Evolutionary conservation across 306 rosid species (phyloP).

Genomic region (Sechiopsis laciniata): DNA sequence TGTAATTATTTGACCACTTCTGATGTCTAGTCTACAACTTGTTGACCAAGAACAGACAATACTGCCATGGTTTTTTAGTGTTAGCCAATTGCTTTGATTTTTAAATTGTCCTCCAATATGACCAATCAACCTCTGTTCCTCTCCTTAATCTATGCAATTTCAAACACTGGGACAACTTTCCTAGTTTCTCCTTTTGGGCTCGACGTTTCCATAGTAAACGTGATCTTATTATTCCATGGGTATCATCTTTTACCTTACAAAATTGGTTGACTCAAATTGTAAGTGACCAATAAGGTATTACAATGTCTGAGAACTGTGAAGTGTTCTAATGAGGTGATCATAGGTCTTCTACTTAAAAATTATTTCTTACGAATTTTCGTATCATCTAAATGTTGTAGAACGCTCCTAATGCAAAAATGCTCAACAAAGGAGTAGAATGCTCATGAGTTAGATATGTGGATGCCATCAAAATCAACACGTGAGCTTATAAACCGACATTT

Average conservation of each 20-base stretch:
- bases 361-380: too few relatives aligned
- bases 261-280: neutral
- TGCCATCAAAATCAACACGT: neutral
- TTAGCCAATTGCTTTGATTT: constrained; percentile 11
- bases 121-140: constrained; percentile 10
- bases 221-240: neutral
- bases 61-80: constrained; percentile 8
- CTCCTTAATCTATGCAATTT: constrained; percentile 8
- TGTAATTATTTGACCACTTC: constrained; percentile 38
- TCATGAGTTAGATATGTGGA: too few relatives aligned
- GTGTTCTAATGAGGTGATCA: too few relatives aligned
- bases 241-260: neutral
- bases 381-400: too few relatives aligned
- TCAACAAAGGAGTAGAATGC: too few relatives aligned
- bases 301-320: too few relatives aligned
- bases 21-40: constrained; percentile 15
- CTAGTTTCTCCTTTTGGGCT: neutral
- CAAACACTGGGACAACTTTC: neutral
- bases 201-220: neutral
- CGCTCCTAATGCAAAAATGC: too few relatives aligned
- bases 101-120: neutral
- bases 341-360: too few relatives aligned
- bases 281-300: too few relatives aligned
- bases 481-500: neutral
- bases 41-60: constrained; percentile 11